These are phyloP conservation scores for Salicornia ramosissima DNA, from an alignment of 148 eudicot genomes.

Conservation along the genomic window DNA sequence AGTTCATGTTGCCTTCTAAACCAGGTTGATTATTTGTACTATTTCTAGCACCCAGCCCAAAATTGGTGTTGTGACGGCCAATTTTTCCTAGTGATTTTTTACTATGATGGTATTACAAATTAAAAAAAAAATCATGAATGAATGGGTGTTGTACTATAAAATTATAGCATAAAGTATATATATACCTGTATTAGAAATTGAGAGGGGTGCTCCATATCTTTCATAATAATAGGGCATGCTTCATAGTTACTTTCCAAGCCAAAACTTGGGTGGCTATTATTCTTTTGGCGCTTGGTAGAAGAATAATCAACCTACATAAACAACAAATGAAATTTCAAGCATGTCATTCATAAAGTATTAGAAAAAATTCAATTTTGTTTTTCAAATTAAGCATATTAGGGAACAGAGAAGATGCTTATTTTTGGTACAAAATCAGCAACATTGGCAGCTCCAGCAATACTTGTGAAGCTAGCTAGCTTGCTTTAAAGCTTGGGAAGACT, in stretches of 20 bases:
- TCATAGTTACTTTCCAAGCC: conserved; percentile 40
- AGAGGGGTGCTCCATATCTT: conserved; percentile 71
- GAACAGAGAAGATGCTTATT: conserved; percentile 26
- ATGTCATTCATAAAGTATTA: conserved; percentile 4
- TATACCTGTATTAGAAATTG: conserved; percentile 74
- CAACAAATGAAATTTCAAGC: conserved; percentile 9
- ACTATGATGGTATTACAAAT: no score
- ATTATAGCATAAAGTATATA: no score
- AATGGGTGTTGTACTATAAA: no score
- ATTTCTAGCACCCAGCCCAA: no score
- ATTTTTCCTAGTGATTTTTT: no score
- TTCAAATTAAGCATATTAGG: conserved; percentile 21
- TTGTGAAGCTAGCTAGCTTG: conserved; percentile 5
- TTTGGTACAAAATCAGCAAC: conserved; percentile 15
- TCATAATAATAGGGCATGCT: conserved; percentile 65
- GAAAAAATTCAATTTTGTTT: not conserved
- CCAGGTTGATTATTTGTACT: no score
- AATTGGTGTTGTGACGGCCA: no score
- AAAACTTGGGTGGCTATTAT: conserved; percentile 36
- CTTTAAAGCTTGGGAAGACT: conserved; percentile 15
- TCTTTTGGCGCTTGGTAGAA: not conserved
- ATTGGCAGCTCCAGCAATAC: conserved; percentile 14
- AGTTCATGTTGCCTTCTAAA: no score
- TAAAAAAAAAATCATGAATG: no score
- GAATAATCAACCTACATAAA: conserved; percentile 18